A percentile compares a stretch with the other conserved stretches of the same genome.
phyloP scores from a whole-genome alignment of 1,284 basidiomycete genomes.

The Ganoderma sinense region DNA sequence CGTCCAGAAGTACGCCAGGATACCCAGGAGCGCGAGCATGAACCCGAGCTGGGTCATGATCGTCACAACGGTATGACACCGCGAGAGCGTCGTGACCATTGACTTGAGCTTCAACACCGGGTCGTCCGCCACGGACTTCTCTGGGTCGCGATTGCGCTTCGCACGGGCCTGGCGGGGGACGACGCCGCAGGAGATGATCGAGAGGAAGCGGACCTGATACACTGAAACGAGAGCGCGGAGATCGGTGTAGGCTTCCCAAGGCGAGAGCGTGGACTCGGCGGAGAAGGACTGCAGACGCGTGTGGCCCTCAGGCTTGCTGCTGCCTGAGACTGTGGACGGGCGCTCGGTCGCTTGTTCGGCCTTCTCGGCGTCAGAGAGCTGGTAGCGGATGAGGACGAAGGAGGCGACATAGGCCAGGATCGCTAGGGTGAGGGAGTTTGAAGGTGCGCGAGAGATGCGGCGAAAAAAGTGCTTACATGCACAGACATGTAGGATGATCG shows the following conservation, averaged over 20 bases:
- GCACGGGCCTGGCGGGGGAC: not conserved
- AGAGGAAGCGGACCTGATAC: slow-evolving; percentile 23
- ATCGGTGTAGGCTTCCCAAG: slow-evolving; percentile 13
- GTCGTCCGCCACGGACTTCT: slow-evolving; percentile 5
- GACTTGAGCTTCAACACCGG: slow-evolving; percentile 25
- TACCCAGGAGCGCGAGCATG: slow-evolving; percentile 42
- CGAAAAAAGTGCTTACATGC: slow-evolving; percentile 39
- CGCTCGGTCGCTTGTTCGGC: slow-evolving; percentile 23
- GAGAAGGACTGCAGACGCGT: slow-evolving; percentile 35
- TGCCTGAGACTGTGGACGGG: slow-evolving; percentile 17
- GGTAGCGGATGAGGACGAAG: slow-evolving; percentile 44
- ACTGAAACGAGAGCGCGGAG: slow-evolving; percentile 25
- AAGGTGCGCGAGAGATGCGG: no score
- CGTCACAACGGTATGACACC: slow-evolving; percentile 42
- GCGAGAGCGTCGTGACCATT: slow-evolving; percentile 42
- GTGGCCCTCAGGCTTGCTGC: not conserved
- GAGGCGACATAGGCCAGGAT: slow-evolving; percentile 43
- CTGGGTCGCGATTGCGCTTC: not conserved
- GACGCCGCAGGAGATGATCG: not conserved
- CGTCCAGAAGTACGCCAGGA: slow-evolving; percentile 45
- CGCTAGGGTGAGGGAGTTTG: slow-evolving; percentile 32
- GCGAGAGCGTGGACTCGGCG: slow-evolving; percentile 17
- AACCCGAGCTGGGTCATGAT: slow-evolving; percentile 43
- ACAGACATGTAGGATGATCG: slow-evolving; percentile 48
- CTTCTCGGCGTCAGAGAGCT: slow-evolving; percentile 38